Evolutionary conservation across 768 basidiomycete genomes (phyloP), one percentile per base, ranked within the genome.

Genomic region (Russula sp.): DNA sequence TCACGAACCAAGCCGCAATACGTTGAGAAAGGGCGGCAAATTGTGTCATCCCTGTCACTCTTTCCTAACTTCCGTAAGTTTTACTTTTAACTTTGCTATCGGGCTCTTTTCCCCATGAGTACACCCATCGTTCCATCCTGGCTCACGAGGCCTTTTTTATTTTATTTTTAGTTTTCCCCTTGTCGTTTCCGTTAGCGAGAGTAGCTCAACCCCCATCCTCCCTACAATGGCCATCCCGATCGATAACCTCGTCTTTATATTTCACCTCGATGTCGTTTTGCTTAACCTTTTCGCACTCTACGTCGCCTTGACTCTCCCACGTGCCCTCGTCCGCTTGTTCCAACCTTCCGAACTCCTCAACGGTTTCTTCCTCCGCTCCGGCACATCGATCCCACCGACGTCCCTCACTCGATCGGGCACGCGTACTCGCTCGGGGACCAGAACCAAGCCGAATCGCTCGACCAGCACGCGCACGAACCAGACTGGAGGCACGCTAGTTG

Each of bases 321-420:
- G 68, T 6, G 66, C 66, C 5, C 62, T 69, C 20, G 65, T 63
- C 7, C 50, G 44, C 9, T 30, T 67, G 5, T 67, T 57, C 36
- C 68, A 64, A 22, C 68, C 65, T 51, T 62, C 67, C 22, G 64
- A 67, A 3, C 4, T 63, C 42, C 46, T 68, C 57, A 57, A 62
- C 28, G 61, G 65, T n/a, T 28, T 58, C 52, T 62, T 67, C 61
- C 65, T 66, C 5, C 65, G 61, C 20, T 44, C 61, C 26, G 65
- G 65, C 3, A 10, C 51, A 8, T n/a, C 18, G 26, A 46, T 7
- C 24, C 44, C 9, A 10, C 10, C 46, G 20, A 8, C 32, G 6
- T 24, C 42, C 63, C 57, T 24, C 65, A 59, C 28, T 57, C 61
- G 44, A 62, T 58, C 48, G 49, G 62, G 36, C 61, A 66, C 63